Evolutionary conservation across 768 basidiomycete species (phyloP), one percentile per base, ranked within the genome.

Genomic region (Leucosporidium scottii): DNA sequence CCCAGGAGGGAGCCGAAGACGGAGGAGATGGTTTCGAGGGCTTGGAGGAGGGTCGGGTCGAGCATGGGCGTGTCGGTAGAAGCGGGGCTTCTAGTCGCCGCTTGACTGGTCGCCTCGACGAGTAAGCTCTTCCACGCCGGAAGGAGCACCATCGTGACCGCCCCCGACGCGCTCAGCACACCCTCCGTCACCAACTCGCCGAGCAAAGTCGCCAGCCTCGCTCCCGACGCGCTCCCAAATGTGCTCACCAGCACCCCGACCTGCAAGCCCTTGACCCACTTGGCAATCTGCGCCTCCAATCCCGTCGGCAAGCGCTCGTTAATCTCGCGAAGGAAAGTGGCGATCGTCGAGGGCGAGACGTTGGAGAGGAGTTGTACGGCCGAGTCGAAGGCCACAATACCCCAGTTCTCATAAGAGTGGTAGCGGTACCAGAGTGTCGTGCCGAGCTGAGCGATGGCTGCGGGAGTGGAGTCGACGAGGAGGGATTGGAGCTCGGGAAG

Each of bases 401-500:
- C 25, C 62, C 62, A 67, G 21, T 51, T 30, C 3, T 61, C 62
- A n/a, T 39, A 58, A 0, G 28, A 30, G 1, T 28, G 36, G 55
- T 69, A 67, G 3, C 65, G 67, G 18, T 36, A 31, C 30, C 21
- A 36, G 15, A 72, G 39, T 0, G 60, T 50, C 4, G 50, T 15
- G 1, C 63, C 68, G 23, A 69, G 50, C 17, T 69, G 67, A 0
- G 55, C 17, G 50, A 69, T 28, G n/a, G 65, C 66, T 2, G n/a
- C 13, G 3, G 59, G 55, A 0, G 68, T 62, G 13, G 56, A 31
- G 63, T 69, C 68, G 71, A 59, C 20, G 28, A 55, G 31, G 48
- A 73, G 66, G 5, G 65, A 28, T 28, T 64, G 65, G 18, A 73
- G 39, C n/a, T 72, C 71, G 30, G 54, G 49, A 5, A 64, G 36